Evolutionary conservation across 768 basidiomycete species (phyloP), one percentile per base, ranked within the genome.

Genomic region (Leccinum incarnatum): DNA sequence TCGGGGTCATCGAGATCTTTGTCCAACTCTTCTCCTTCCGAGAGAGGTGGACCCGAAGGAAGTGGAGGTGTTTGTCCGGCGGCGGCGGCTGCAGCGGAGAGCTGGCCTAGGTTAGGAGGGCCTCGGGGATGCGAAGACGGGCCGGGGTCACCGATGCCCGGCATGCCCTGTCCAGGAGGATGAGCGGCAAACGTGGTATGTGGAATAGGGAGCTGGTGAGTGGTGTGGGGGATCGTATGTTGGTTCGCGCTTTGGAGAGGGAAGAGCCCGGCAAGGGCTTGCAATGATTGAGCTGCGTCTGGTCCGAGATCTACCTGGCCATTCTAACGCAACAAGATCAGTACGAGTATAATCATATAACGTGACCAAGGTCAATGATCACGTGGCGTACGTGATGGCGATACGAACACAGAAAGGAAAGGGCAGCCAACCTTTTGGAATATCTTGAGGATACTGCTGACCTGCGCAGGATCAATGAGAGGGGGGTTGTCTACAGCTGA

Each of bases 121-220:
- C 86, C 87, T 5, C 83, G 81, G 5, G 85, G 86, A 64, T 88
- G 87, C 0, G 85, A 85, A 4, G 87, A 88, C n/a, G 87, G 85
- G 8, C 87, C 87, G 2, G 86, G 84, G 59, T 89, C 86, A 36
- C 81, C 81, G 51, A 86, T 80, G 19, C 80, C 80, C 17, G 84
- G 79, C 30, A 83, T 67, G 1, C 78, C 81, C 66, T 62, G 68
- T 1, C 70, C 64, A 64, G 72, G 62, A 56, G 70, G 36, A 60
- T 67, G 55, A 3, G 42, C 19, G 15, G 63, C 3, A 48, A 67
- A 66, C 9, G 52, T 53, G 50, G 79, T 72, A 67, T 82, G 82
- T 57, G 80, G 81, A 58, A 79, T 79, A 4, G 64, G 60, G 27
- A 68, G 54, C n/a, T 53, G 62, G 37, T 60, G 64, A 36, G 59